Base-by-base conservation (phyloP, 768 basidiomycete species). In the Lyophyllum shimeji region DNA sequence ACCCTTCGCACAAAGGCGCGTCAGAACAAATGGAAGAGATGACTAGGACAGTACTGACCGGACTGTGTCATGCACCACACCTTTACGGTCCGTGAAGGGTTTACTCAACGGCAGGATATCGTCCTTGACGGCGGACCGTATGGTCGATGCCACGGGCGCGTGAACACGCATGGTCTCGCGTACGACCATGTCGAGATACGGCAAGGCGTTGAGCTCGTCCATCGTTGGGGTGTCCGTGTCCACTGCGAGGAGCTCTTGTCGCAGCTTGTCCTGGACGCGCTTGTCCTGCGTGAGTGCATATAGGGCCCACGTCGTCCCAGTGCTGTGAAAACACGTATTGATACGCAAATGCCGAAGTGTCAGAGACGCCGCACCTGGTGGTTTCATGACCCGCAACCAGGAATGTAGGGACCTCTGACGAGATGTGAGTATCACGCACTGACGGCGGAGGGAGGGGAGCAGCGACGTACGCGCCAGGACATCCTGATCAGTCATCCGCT, bases 101-200 rank as follows among this genome's bases (percentile, higher is more conserved):
- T 64, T 69, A 17, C 67, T 69, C 8, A 86, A 65, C 0, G 84
- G 84, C 17, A 86, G 55, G 1, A 81, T 60, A 50, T 85, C 83
- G 51, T 87, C 82, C 49, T 77, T 74, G 43, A 70, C 71, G 0
- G 84, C 81, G 1, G 75, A 63, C 7, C 83, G 70, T 7, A 74
- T 53, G 0, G 76, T 77, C 12, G 58, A 60, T 0, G 77, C 69
- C 2, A 87, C 77, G 0, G 85, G 84, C 0, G 83, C 50, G 56
- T 87, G 75, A 1, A 85, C 46, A 0, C 87, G 79, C 53, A 89
- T 66, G 0, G 78, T 81, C 68, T 89, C 87, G 7, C 81, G 77
- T 1, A 86, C 74, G 7, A 87, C 78, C 18, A 74, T 74, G 58
- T 90, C 90, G 17, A 92, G 82, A 62, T 87, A 90, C 0, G 85